Conservation (phyloP, 2,329 filamentous ascomycete species). For the Pyrenophora tritici-repentis region DNA sequence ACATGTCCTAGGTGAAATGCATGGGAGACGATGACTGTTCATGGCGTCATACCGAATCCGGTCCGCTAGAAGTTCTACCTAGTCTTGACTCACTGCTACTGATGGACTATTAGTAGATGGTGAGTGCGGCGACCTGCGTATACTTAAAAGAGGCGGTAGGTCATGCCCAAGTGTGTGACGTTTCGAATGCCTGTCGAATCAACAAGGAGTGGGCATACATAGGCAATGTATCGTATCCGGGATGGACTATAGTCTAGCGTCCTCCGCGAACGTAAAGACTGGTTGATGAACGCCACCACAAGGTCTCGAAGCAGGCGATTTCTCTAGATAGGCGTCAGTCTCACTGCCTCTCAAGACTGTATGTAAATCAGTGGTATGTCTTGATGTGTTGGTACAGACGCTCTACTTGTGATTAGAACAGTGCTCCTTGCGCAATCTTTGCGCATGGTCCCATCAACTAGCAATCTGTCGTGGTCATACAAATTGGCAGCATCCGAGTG, state of each 20-base stretch:
- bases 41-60: not conserved
- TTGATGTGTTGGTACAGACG: conserved; percentile 25
- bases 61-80: conserved; percentile 1
- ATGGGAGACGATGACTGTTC: not conserved
- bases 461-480: conserved; percentile 34
- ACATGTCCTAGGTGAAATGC: no score
- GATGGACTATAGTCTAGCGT: conserved; percentile 24
- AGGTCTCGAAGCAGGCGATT: conserved; percentile 26
- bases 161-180: conserved; percentile 26
- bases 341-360: conserved; percentile 1
- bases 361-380: conserved; percentile 19
- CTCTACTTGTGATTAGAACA: conserved; percentile 25
- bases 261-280: conserved; percentile 24
- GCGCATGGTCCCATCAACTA: conserved; percentile 32
- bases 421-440: conserved; percentile 13
- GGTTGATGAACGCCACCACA: conserved; percentile 18
- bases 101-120: conserved; percentile 5
- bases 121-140: conserved; percentile 8
- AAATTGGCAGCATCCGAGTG: conserved; percentile 23
- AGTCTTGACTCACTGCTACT: conserved; percentile 6
- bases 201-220: conserved; percentile 31
- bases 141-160: conserved; percentile 19
- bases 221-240: conserved; percentile 26
- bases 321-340: conserved; percentile 10
- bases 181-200: conserved; percentile 25